Base-by-base conservation (phyloP, 2,329 filamentous ascomycete genomes). In the Metarhizium sp. region DNA sequence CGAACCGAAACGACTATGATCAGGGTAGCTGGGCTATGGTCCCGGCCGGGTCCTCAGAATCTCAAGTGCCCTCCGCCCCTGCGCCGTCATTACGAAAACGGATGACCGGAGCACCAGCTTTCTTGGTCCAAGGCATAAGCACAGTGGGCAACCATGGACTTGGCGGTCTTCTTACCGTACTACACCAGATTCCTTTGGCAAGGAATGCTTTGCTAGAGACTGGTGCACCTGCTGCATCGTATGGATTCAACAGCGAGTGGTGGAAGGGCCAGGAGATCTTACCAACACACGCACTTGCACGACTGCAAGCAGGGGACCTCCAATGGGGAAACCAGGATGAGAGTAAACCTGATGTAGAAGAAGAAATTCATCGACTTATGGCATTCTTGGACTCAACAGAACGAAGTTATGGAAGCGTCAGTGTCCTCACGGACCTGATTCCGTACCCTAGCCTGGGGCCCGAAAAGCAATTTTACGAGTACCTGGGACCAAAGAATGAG, bases 371-470 rank as follows among this genome's bases (percentile, higher is more conserved):
- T 60, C 79, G 83, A 14, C 66, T 86, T 5, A 77, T 86, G 71
- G 82, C 81, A 10, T 85, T 86, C 58, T 72, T 86, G 3, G 82
- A 86, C 55, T 71, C 67, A 10, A 83, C 82, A 0, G 78, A 85
- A 30, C 75, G 84, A 47, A 78, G 76, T 47, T 85, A 84, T 59
- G 83, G 79, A 14, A 79, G 78, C 0, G 75, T 75, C 25, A 78
- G 81, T 55, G 68, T 71, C 5, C 65, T 85, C 6, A 65, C 70
- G 4, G 67, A 74, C 13, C 59, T 71, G 36, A 66, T 69, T 13
- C 66, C 73, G 25, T 66, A 62, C 29, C 58, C 65, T n/a, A 63
- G 57, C 38, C 58, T 60, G 18, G 71, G 71, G 8, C 65, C 69
- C 20, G 73, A 75, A 55, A 71, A 71, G 52, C 70, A 71, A 29